phyloP scores from a whole-genome alignment of 108 stramenopile species.

The Cylindrotheca fusiformis region DNA sequence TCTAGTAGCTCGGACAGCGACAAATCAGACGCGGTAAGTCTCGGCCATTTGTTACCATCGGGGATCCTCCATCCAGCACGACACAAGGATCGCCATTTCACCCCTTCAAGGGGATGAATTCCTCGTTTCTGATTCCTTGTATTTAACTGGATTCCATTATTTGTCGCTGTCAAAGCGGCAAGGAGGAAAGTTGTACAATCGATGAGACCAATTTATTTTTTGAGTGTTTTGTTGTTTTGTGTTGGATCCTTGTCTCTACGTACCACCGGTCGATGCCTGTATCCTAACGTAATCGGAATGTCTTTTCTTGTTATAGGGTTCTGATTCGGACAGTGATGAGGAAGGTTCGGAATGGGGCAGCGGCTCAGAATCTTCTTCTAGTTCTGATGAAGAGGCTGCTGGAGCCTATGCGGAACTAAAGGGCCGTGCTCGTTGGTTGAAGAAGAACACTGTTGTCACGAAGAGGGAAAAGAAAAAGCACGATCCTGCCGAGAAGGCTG shows the following conservation, averaged over 20 bases:
- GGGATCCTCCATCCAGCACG: slow-evolving; percentile 1
- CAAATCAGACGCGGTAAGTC: too few relatives aligned
- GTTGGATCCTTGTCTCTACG: slow-evolving; percentile 4
- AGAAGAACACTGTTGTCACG: slow-evolving; percentile 76
- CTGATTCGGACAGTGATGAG: slow-evolving; percentile 15
- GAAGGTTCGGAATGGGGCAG: slow-evolving; percentile 45
- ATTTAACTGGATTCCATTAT: slow-evolving; percentile 21
- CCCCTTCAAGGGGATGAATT: slow-evolving; percentile 64
- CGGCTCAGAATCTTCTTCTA: slow-evolving; percentile 44
- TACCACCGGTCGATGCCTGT: background rate
- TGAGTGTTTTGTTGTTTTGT: slow-evolving; percentile 17
- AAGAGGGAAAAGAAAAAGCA: slow-evolving; percentile 73
- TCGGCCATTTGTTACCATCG: slow-evolving; percentile 9
- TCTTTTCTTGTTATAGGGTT: slow-evolving; percentile 16
- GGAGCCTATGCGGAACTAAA: slow-evolving; percentile 72
- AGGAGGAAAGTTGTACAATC: slow-evolving; percentile 25
- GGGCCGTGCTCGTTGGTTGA: slow-evolving; percentile 97
- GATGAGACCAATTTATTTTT: slow-evolving; percentile 82
- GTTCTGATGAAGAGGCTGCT: slow-evolving; percentile 53
- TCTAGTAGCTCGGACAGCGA: slow-evolving; percentile 17
- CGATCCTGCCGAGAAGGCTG: slow-evolving; percentile 43
- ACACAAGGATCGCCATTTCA: slow-evolving; percentile 73
- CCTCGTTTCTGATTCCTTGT: slow-evolving; percentile 96
- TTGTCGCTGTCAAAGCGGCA: slow-evolving; percentile 86
- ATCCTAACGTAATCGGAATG: too few relatives aligned